Base-by-base conservation (phyloP, 225 moss, liverwort and hornwort genomes). In the Pleurozium schreberi region DNA sequence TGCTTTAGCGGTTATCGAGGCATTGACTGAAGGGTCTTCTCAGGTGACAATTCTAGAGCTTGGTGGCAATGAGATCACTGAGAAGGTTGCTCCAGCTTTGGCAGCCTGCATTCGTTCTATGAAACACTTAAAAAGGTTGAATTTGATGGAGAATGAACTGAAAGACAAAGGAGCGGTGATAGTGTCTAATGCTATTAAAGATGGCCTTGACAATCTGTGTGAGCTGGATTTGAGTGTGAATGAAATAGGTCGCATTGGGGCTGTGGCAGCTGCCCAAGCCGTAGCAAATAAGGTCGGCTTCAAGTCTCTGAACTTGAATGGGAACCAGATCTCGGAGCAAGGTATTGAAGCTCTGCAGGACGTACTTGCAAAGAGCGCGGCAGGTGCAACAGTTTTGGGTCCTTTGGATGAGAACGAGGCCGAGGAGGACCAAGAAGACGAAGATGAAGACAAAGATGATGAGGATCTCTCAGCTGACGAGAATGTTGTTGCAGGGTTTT, bases 81-180 rank as follows among this genome's bases (percentile, higher is more conserved):
- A 90, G 88, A 91, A 92, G 30, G 88, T 92, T 27, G 97, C 98
- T 64, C 91, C 93, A 69, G 92, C 94, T 65, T 89, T 98, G 84
- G 97, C 96, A 61, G 82, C 76, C 81, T 98, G 96, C 85, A 83
- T 98, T 74, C 92, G 91, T 65, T 90, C 93, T 49, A 96, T 96
- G 95, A 93, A 68, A 53, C 53, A 42, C 80, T 88, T 98, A 75
- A 92, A 75, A 62, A 94, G 92, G 83, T 86, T 98, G 92, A 96
- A 91, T 88, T 91, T 98, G 89, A 93, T 96, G 87, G 98, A 98
- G 91, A 98, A 98, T 80, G 98, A 97, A 81, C 88, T 98, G 88
- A 97, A 94, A 89, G 96, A 97, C 90, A 91, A 75, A 91, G 98
- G 98, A 22, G 93, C 92, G 38, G 93, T 96, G 70, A 90, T 91